phyloP scores from a whole-genome alignment of 2,329 filamentous ascomycete genomes.

The Neonectria faginata region DNA sequence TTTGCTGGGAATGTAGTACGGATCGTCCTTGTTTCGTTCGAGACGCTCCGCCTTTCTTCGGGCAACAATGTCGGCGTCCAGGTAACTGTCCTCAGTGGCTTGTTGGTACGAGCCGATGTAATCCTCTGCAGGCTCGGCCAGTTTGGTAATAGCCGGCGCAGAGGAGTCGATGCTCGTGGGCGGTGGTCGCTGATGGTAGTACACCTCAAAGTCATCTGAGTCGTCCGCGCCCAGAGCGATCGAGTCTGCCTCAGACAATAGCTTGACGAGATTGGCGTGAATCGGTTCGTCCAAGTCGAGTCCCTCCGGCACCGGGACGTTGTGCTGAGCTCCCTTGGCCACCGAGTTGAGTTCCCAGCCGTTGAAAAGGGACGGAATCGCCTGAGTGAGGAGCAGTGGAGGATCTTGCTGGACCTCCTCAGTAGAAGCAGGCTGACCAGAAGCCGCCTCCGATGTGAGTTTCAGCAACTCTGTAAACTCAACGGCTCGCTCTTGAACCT shows the following conservation, averaged over 20 bases:
- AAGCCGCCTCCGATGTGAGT: constrained; percentile 83
- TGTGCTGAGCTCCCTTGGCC: constrained; percentile 81
- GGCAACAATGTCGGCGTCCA: constrained; percentile 80
- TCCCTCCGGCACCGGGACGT: constrained; percentile 82
- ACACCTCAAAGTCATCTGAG: constrained; percentile 75
- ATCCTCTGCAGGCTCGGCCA: constrained; percentile 64
- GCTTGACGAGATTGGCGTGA: constrained; percentile 75
- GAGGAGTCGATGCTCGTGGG: constrained; percentile 63
- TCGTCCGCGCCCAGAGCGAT: constrained; percentile 63
- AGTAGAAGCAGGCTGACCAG: constrained; percentile 71
- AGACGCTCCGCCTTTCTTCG: constrained; percentile 79
- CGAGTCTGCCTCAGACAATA: constrained; percentile 72
- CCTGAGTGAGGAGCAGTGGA: constrained; percentile 88
- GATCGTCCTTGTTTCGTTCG: constrained; percentile 90
- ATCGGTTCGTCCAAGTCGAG: constrained; percentile 86
- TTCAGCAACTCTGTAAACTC: constrained; percentile 92
- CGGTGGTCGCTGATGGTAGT: constrained; percentile 70
- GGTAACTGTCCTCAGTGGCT: constrained; percentile 71
- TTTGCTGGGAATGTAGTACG: constrained; percentile 84
- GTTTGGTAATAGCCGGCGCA: constrained; percentile 65
- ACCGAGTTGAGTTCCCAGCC: constrained; percentile 95
- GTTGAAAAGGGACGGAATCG: constrained; percentile 86
- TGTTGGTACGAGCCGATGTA: constrained; percentile 68
- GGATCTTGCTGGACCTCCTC: constrained; percentile 71
- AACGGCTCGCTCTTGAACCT: constrained; percentile 94